Base-by-base conservation (phyloP, 495 filamentous ascomycete species). In the Penicillium verhagenii region DNA sequence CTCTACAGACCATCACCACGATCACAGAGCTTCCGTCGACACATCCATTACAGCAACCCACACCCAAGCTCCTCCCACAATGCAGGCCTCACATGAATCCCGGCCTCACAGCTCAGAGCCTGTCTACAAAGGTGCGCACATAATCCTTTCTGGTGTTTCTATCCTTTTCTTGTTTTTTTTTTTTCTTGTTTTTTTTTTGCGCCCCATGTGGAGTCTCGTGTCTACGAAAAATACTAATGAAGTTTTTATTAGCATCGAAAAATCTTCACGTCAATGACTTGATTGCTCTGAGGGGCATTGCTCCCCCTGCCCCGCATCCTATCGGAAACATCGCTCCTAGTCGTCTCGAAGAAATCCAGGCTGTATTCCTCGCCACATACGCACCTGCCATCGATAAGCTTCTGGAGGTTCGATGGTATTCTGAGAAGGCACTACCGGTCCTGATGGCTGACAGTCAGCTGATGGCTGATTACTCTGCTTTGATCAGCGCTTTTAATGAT, bases 331-430 rank as follows among this genome's bases (percentile, higher is more conserved):
- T 85, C 31, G 68, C 79, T 24, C 75, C 77, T 1, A 72, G 74
- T 23, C 71, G 74, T 13, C 64, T 87, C 28, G 83, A 88, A 54
- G 86, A 96, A 68, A 84, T 92, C 50, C 82, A 83, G 52, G 82
- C 82, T 53, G 77, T 94, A 10, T 96, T 89, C 70, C 75, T 82
- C 52, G 85, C 86, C 42, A 84, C 89, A 47, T 96, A 94, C 66
- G 83, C 83, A 16, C 81, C 82, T 1, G 90, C 88, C 21, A 83
- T 96, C 31, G 83, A 90, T 60, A 82, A 82, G 50, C 86, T 96
- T 54, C 81, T 96, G 50, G 92, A 96, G 60, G 87, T 90, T n/a
- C 78, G 78, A 26, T 96, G 91, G 91, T 96, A 87, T 66, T 72
- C 79, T 48, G 79, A 72, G 64, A 80, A 71, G 64, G 83, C 71